phyloP scores from a whole-genome alignment of 305 asterid species.

The Fraxinus paxiana region DNA sequence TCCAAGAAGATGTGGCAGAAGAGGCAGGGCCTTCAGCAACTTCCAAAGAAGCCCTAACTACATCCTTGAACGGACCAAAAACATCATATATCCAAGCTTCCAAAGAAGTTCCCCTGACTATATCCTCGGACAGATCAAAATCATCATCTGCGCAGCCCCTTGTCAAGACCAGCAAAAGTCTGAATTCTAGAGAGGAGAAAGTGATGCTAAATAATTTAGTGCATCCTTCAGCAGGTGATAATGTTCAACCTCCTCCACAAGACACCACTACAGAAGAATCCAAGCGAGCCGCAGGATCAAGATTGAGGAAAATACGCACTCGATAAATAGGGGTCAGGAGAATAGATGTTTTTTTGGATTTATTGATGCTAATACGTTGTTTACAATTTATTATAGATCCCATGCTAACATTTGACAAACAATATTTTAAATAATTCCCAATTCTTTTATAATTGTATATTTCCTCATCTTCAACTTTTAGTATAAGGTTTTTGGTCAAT shows the following conservation, averaged over 20 bases:
- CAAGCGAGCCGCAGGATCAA: slow-evolving; percentile 48
- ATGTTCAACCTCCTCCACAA: slow-evolving; percentile 26
- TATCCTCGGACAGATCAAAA: slow-evolving; percentile 42
- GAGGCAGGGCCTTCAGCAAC: slow-evolving; percentile 35
- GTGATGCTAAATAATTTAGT: slow-evolving; percentile 43
- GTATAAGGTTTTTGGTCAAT: not conserved
- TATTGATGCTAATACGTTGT: slow-evolving; percentile 26
- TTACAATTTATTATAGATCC: slow-evolving; percentile 9
- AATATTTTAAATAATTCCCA: not conserved
- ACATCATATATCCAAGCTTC: slow-evolving; percentile 15
- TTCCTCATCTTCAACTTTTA: not conserved
- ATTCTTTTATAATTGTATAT: not conserved
- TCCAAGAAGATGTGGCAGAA: slow-evolving; percentile 41
- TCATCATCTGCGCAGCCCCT: slow-evolving; percentile 32
- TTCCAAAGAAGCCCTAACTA: not conserved
- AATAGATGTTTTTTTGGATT: not conserved
- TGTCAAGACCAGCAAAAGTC: slow-evolving; percentile 30
- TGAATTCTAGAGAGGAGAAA: slow-evolving; percentile 33
- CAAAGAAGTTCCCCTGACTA: slow-evolving; percentile 28
- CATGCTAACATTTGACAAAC: not conserved
- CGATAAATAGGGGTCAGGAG: slow-evolving; percentile 24
- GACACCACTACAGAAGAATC: slow-evolving; percentile 46
- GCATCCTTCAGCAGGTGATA: slow-evolving; percentile 34
- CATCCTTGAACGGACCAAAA: too few species aligned
- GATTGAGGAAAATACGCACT: slow-evolving; percentile 42